phyloP scores from a whole-genome alignment of 75 land plant genomes.

The Cupressus sempervirens region DNA sequence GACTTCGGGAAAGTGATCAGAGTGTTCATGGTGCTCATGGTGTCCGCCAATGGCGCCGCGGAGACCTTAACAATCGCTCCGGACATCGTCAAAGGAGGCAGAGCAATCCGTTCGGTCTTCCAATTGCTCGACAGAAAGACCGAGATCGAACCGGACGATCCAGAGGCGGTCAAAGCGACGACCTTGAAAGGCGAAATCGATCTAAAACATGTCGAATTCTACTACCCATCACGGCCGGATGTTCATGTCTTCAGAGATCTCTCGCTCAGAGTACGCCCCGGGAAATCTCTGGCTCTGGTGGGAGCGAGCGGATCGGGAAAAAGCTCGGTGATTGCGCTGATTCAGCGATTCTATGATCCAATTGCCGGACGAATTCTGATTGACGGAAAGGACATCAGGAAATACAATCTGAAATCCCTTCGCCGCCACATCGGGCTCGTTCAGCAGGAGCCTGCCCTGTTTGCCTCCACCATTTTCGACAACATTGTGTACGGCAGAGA shows the following conservation, averaged over 20 bases:
- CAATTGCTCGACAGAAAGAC: slow-evolving; percentile 75
- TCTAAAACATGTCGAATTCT: slow-evolving; percentile 74
- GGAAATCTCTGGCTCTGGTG: slow-evolving; percentile 81
- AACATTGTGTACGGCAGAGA: slow-evolving; percentile 84
- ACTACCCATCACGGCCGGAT: slow-evolving; percentile 88
- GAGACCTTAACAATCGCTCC: slow-evolving; percentile 91
- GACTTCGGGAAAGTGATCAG: slow-evolving; percentile 83
- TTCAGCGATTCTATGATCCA: slow-evolving; percentile 85
- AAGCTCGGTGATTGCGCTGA: slow-evolving; percentile 71
- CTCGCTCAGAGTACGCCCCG: slow-evolving; percentile 68
- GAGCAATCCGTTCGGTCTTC: slow-evolving; percentile 83
- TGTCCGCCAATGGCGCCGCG: slow-evolving; percentile 89
- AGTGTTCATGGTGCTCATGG: slow-evolving; percentile 94
- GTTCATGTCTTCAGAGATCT: slow-evolving; percentile 67
- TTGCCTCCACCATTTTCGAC: slow-evolving; percentile 69
- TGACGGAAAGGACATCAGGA: slow-evolving; percentile 75
- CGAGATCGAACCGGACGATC: slow-evolving; percentile 81
- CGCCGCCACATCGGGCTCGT: slow-evolving; percentile 76
- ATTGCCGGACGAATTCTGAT: slow-evolving; percentile 60
- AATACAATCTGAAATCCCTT: slow-evolving; percentile 66
- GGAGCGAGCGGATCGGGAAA: slow-evolving; percentile 96
- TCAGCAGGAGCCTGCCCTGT: slow-evolving; percentile 87
- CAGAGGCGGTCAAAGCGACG: slow-evolving; percentile 41
- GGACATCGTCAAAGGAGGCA: slow-evolving; percentile 83
- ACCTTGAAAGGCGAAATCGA: slow-evolving; percentile 78